Percentiles rank a stretch among this genome's conserved stretches.
phyloP scores from a whole-genome alignment of 2,329 filamentous ascomycete genomes.

The Sporothrix brasiliensis region DNA sequence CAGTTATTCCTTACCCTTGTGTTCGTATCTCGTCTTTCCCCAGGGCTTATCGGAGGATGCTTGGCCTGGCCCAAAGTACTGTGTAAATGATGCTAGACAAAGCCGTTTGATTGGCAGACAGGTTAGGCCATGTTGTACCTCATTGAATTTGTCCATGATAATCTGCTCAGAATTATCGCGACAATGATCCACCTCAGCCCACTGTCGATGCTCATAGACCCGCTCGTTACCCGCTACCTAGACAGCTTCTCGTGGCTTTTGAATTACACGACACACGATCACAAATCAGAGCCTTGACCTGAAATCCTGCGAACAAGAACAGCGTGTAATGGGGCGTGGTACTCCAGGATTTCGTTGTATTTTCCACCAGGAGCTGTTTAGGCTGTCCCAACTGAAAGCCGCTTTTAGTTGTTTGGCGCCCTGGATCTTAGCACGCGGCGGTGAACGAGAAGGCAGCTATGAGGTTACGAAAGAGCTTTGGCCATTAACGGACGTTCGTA shows the following conservation, averaged over 20 bases:
- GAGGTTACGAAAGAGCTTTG: background rate
- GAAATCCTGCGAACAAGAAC: slow-evolving; percentile 3
- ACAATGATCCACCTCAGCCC: background rate
- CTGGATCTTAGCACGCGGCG: background rate
- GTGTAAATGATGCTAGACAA: background rate
- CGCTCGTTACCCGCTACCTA: background rate
- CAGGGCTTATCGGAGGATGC: slow-evolving; percentile 10
- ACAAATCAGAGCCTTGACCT: background rate
- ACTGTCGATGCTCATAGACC: background rate
- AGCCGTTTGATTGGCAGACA: background rate
- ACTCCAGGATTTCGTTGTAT: no score
- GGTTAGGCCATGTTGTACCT: background rate
- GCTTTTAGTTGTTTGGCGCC: background rate
- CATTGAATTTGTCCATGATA: background rate
- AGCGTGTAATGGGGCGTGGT: background rate
- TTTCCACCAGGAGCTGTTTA: background rate
- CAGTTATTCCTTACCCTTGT: no score
- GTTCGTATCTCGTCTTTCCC: background rate
- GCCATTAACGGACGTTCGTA: background rate
- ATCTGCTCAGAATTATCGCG: background rate
- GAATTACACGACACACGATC: background rate
- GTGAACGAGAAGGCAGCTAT: slow-evolving; percentile 3
- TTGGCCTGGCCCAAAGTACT: background rate
- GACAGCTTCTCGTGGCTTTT: background rate
- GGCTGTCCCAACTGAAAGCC: background rate